Base-by-base conservation (phyloP, 1,284 basidiomycete species). In the Cystobasidiaceae sp. region DNA sequence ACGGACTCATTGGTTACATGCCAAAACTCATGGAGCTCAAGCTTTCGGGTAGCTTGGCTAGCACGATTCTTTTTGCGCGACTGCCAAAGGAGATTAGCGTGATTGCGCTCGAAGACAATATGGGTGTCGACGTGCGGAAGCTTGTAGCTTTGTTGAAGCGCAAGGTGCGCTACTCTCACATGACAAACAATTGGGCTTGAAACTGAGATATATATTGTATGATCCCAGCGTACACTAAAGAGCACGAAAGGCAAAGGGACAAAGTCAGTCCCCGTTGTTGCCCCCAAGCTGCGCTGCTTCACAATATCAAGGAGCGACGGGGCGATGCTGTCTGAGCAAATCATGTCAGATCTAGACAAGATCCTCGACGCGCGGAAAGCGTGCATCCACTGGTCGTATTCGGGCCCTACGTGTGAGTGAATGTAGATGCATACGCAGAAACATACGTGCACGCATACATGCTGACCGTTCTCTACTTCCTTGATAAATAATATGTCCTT, bases 1-100 rank as follows among this genome's bases (percentile, higher is more conserved):
- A 64, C 27, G 61, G 61, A 5, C 61, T 64, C 4, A 55, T 64
- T 15, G 61, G 52, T 11, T 34, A 64, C 32, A 23, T 64, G 52
- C 50, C 50, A 32, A 51, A 45, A 3, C 43, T 64, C 0, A 32
- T 32, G 9, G 46, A 64, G 43, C 32, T 64, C 17, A 64, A 64
- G 25, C 19, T 64, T 2, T 64, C 61, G 3, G 61, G 61, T 30
- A 64, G 52, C 25, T 34, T 64, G 17, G 52, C 45, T 11, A 64
- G 61, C 28, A 64, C 61, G 8, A 48, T 56, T 25, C 30, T 55
- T 13, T 33, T 64, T 17, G 32, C 61, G 11, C 34, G 61, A 17
- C 51, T 64, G 11, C 61, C 61, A 23, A 64, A 48, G 27, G 27
- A 39, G 8, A 48, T 64, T n/a, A 44, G 32, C 15, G 61, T 64